phyloP scores from a whole-genome alignment of 1,139 yeast genomes.

The Scheffersomyces insectosa region DNA sequence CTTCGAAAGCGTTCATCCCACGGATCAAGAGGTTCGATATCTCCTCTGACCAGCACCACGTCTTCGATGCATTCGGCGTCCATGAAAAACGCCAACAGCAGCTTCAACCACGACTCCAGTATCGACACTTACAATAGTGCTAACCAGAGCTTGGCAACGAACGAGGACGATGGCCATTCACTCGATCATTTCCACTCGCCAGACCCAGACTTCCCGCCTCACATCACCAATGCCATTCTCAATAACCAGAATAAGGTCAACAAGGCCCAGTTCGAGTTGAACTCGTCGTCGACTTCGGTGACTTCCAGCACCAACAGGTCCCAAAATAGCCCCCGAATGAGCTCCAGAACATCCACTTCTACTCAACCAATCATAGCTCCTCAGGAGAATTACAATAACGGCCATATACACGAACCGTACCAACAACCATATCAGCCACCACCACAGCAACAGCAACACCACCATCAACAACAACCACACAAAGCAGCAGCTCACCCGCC shows the following conservation, averaged over 20 bases:
- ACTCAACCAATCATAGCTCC: not conserved
- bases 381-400: not conserved
- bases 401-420: not conserved
- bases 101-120: constrained; percentile 1
- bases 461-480: not conserved
- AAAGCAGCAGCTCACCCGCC: not conserved
- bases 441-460: not conserved
- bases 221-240: no score
- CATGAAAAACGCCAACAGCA: not conserved
- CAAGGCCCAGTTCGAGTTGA: constrained; percentile 1
- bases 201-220: no score
- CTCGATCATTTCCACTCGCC: no score
- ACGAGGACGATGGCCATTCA: no score
- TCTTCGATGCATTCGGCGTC: not conserved
- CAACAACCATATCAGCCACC: not conserved
- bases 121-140: not conserved
- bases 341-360: not conserved
- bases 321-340: not conserved
- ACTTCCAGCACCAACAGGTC: not conserved
- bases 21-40: constrained; percentile 5
- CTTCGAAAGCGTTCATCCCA: constrained; percentile 7
- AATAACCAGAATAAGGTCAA: not conserved
- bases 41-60: constrained; percentile 12
- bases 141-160: no score
- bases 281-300: not conserved